Conservation (phyloP, 2,329 filamentous ascomycete species). For the Fusarium newnesense region DNA sequence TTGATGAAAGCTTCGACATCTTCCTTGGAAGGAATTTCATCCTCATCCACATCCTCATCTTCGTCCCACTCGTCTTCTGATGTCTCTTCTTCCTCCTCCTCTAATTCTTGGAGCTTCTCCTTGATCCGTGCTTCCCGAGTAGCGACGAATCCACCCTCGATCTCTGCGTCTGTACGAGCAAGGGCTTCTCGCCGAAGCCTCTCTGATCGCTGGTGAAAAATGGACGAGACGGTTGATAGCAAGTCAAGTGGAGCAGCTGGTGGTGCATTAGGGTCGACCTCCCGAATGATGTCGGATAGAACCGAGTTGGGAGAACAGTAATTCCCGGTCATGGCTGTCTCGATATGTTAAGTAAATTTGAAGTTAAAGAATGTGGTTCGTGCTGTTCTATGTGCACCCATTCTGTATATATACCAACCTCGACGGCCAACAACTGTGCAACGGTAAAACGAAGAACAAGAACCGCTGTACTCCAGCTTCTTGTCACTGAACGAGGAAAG, state of each 20-base stretch:
- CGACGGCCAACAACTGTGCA: not conserved
- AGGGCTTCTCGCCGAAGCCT: not conserved
- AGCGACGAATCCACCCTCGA: not conserved
- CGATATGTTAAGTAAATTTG: not conserved
- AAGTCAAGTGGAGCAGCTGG: slow-evolving; percentile 22
- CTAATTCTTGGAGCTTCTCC: not conserved
- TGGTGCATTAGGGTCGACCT: not conserved
- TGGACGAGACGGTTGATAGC: slow-evolving; percentile 13
- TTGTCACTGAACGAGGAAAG: slow-evolving; percentile 3
- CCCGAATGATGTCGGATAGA: not conserved
- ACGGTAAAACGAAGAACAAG: not conserved
- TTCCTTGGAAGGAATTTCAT: not conserved
- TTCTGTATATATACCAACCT: not conserved
- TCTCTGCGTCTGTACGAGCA: not conserved
- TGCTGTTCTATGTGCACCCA: not conserved
- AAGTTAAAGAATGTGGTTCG: not conserved
- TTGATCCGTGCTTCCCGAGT: not conserved
- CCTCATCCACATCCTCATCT: not conserved
- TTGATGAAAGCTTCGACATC: slow-evolving; percentile 26
- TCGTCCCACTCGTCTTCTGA: not conserved
- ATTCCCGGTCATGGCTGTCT: not conserved
- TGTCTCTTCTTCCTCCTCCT: not conserved
- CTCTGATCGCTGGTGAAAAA: slow-evolving; percentile 9
- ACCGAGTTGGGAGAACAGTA: not conserved
- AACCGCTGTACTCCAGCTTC: not conserved